Evolutionary conservation across 495 filamentous ascomycete genomes (phyloP).

Genomic region (Arthonia radiata): DNA sequence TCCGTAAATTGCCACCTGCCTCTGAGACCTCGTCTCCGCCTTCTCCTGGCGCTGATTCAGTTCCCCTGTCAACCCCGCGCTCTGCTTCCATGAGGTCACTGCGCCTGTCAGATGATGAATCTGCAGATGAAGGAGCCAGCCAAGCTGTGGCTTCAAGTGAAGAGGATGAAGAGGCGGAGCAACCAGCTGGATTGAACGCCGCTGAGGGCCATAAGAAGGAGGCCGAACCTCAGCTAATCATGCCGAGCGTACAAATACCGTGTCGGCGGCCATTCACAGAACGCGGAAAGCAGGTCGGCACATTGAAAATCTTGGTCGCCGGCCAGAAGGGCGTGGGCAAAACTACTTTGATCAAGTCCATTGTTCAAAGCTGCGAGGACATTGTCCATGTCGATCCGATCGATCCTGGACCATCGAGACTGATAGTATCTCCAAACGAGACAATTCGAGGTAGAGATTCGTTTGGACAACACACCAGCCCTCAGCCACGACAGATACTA

Average conservation of each 20-base stretch:
- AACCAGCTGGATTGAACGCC: no score
- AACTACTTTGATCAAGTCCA: slow-evolving; percentile 75
- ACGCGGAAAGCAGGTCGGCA: slow-evolving; percentile 57
- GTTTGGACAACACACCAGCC: slow-evolving; percentile 23
- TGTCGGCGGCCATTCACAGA: slow-evolving; percentile 80
- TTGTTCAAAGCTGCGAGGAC: slow-evolving; percentile 84
- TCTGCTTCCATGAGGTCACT: slow-evolving; percentile 26
- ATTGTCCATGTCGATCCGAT: slow-evolving; percentile 88
- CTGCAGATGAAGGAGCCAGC: slow-evolving; percentile 25
- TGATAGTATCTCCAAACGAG: slow-evolving; percentile 7
- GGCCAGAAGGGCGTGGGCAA: slow-evolving; percentile 75
- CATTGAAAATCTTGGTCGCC: slow-evolving; percentile 69
- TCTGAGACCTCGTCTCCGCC: no score
- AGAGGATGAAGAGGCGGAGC: slow-evolving; percentile 22
- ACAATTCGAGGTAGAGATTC: slow-evolving; percentile 14
- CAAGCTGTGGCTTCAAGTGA: slow-evolving; percentile 19
- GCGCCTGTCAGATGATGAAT: slow-evolving; percentile 21
- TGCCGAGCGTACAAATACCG: slow-evolving; percentile 93
- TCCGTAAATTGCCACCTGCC: no score
- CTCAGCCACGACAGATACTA: slow-evolving; percentile 63
- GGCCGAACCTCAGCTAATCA: slow-evolving; percentile 69
- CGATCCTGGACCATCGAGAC: slow-evolving; percentile 17
- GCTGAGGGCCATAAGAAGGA: slow-evolving; percentile 15
- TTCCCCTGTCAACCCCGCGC: no score
- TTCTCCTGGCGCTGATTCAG: no score